Evolutionary conservation across 345 rosid species (phyloP).

Genomic region (Pugionium cornutum): DNA sequence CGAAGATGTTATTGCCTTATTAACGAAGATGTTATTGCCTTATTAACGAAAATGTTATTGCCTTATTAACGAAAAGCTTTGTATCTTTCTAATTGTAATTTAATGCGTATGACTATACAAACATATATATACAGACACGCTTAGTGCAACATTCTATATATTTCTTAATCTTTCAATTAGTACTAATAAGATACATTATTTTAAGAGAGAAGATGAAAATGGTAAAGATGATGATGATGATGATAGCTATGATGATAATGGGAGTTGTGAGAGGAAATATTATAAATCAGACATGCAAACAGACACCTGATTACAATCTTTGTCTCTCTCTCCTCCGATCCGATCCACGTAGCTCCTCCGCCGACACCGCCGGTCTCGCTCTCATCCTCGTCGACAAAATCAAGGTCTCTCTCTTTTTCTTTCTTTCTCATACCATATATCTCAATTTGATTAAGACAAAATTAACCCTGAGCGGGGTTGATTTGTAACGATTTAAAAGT

Average conservation of each 20-base stretch:
- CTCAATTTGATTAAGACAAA: background rate
- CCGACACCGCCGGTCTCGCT: slow-evolving; percentile 39
- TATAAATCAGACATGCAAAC: slow-evolving; percentile 39
- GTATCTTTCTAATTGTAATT: no score
- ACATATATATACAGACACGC: background rate
- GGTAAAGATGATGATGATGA: slow-evolving; percentile 8
- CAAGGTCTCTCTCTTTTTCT: slow-evolving; percentile 15
- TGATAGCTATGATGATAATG: slow-evolving; percentile 19
- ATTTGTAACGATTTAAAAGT: background rate
- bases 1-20: no score
- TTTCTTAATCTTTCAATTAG: background rate
- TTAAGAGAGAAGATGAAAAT: background rate
- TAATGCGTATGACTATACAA: background rate
- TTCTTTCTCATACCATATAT: background rate
- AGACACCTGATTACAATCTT: slow-evolving; percentile 37
- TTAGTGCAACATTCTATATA: background rate
- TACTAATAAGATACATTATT: background rate
- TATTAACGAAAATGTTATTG: no score
- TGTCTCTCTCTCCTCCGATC: slow-evolving; percentile 40
- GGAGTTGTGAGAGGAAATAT: slow-evolving; percentile 13
- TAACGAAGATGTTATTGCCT: no score
- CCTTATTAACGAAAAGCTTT: no score
- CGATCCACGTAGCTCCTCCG: slow-evolving; percentile 42
- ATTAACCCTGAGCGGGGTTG: background rate
- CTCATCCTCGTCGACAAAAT: slow-evolving; percentile 39